These are phyloP conservation scores for Mortierella sp. DNA, from an alignment of 371 early-diverging fungal genomes.

Conservation along the genomic window DNA sequence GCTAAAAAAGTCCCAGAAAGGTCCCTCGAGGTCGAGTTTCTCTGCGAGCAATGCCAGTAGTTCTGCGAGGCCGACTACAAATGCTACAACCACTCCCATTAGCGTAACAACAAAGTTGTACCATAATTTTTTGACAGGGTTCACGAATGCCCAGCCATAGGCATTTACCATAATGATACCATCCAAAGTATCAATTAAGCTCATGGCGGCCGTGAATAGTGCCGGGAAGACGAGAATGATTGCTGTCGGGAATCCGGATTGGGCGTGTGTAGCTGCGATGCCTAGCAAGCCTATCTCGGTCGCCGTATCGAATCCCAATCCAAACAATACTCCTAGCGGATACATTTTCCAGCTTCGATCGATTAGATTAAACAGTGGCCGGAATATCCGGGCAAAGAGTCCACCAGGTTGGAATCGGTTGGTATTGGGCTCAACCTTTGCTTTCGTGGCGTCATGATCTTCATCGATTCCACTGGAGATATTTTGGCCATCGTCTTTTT, in stretches of 20 bases:
- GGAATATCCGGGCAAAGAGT: conserved; percentile 65
- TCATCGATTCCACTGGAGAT: background rate
- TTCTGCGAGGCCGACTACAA: conserved; percentile 69
- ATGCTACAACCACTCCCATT: conserved; percentile 70
- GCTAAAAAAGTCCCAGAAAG: conserved; percentile 71
- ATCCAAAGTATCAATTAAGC: conserved; percentile 74
- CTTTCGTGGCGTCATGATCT: background rate
- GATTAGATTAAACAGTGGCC: conserved; percentile 68
- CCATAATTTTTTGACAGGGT: conserved; percentile 72
- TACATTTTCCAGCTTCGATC: conserved; percentile 79
- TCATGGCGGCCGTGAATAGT: conserved; percentile 78
- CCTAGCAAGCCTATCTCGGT: conserved; percentile 72
- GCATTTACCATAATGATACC: conserved; percentile 74
- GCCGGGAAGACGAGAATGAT: conserved; percentile 72
- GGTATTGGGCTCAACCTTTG: background rate
- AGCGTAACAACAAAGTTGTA: conserved; percentile 75
- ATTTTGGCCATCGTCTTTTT: background rate
- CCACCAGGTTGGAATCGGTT: conserved; percentile 47
- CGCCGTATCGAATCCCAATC: conserved; percentile 81
- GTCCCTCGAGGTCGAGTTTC: conserved; percentile 61
- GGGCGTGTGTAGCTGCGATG: conserved; percentile 66
- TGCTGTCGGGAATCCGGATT: conserved; percentile 63
- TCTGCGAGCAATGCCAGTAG: conserved; percentile 65
- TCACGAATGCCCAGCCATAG: conserved; percentile 74
- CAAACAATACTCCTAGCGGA: conserved; percentile 72